A percentile compares a stretch with the other conserved stretches of the same genome.
These are phyloP conservation scores for Lepidium didymum DNA, from an alignment of 345 rosid species.

Conservation along the genomic window DNA sequence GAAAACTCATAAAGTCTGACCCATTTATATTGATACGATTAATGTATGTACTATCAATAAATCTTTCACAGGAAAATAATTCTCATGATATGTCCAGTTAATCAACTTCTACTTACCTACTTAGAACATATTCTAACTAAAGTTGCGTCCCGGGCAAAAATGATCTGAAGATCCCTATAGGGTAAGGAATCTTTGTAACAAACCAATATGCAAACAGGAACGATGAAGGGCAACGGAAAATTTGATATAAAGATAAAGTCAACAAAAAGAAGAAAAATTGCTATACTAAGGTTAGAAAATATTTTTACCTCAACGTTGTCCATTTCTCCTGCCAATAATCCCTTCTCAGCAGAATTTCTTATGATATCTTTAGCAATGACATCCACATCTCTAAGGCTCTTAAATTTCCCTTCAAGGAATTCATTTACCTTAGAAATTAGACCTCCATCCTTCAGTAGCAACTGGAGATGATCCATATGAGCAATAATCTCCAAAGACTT, in stretches of 20 bases:
- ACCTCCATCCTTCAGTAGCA: conserved; percentile 47
- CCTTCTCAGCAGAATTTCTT: conserved; percentile 22
- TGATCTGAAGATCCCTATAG: not conserved
- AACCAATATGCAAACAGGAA: conserved; percentile 11
- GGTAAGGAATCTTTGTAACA: not conserved
- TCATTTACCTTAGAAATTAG: conserved; percentile 41
- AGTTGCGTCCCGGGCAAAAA: not conserved
- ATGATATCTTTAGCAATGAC: conserved; percentile 40
- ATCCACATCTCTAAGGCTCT: conserved; percentile 55
- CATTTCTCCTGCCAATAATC: conserved; percentile 28
- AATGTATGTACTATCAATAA: not conserved
- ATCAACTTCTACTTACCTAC: conserved; percentile 1
- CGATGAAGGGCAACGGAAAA: not conserved
- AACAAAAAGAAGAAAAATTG: not conserved
- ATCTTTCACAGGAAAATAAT: not conserved
- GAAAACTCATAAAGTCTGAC: not conserved
- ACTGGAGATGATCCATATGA: conserved; percentile 47
- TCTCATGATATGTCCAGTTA: not conserved
- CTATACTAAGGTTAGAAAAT: not conserved
- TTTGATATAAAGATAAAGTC: not conserved
- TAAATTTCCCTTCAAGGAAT: conserved; percentile 45
- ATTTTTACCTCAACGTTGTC: conserved; percentile 44
- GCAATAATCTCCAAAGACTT: conserved; percentile 47
- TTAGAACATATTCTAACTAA: not conserved
- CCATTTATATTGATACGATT: not conserved